These are phyloP conservation scores for Thielaviopsis euricoi DNA, from an alignment of 2,329 filamentous ascomycete species.

Conservation along the genomic window DNA sequence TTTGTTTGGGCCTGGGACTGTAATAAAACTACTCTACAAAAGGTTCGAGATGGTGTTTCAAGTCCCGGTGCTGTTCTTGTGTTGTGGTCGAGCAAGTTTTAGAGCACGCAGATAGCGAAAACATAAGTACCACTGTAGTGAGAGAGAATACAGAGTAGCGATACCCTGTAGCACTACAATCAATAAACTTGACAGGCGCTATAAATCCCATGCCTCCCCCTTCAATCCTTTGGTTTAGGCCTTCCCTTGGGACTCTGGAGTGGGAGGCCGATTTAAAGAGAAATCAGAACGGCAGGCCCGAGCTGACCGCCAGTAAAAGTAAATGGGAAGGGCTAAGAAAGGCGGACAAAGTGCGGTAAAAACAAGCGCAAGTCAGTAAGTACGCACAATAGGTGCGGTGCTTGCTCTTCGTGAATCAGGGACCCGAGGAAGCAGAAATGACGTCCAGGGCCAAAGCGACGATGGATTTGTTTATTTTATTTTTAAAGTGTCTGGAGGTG, in stretches of 20 bases:
- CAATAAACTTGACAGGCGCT: not conserved
- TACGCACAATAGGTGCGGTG: too few species aligned
- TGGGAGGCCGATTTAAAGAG: not conserved
- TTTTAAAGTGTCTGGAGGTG: not conserved
- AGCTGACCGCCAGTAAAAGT: not conserved
- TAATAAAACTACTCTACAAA: too few species aligned
- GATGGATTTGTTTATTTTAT: too few species aligned
- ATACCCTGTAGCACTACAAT: too few species aligned
- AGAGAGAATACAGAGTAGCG: too few species aligned
- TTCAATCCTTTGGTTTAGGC: not conserved
- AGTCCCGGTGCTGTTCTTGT: not conserved
- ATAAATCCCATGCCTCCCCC: too few species aligned
- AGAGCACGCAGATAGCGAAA: not conserved
- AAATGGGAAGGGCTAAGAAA: not conserved
- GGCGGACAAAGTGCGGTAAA: not conserved
- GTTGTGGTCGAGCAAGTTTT: not conserved
- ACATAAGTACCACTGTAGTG: too few species aligned
- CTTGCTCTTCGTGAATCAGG: too few species aligned
- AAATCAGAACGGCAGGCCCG: slow-evolving; percentile 1
- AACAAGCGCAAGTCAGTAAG: too few species aligned
- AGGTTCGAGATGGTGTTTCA: not conserved
- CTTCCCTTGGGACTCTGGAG: not conserved
- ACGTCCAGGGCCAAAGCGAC: not conserved
- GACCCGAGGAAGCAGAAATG: not conserved
- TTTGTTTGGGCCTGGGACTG: not conserved